These are phyloP conservation scores for Telopea speciosissima DNA, from an alignment of 177 flowering plant species.

Conservation along the genomic window DNA sequence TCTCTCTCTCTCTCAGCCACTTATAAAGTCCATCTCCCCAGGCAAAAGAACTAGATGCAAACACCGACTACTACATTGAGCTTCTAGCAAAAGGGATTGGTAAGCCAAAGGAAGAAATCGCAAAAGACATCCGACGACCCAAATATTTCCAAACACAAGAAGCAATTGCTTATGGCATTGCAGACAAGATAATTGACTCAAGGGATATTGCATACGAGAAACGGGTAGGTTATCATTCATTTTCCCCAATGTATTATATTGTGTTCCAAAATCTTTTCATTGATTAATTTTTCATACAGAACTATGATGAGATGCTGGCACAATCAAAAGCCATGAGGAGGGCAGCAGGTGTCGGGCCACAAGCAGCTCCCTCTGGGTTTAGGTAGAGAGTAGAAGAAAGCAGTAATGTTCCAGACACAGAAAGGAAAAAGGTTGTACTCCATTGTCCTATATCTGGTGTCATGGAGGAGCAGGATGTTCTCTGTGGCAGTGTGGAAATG, in stretches of 20 bases:
- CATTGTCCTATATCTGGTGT: too few species aligned
- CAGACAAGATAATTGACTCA: constrained; percentile 62
- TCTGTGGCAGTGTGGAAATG: too few species aligned
- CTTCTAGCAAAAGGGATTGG: constrained; percentile 75
- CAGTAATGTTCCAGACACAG: background rate
- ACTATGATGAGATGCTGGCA: constrained; percentile 59
- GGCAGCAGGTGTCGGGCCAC: constrained; percentile 38
- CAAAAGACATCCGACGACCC: constrained; percentile 53
- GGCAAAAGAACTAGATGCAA: constrained; percentile 86
- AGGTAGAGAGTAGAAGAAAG: constrained; percentile 20
- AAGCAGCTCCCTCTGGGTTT: constrained; percentile 62
- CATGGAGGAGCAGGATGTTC: too few species aligned
- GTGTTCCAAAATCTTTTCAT: background rate
- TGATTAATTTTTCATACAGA: constrained; percentile 24
- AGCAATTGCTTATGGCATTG: constrained; percentile 85
- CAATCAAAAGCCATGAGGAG: constrained; percentile 56
- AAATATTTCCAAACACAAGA: constrained; percentile 59
- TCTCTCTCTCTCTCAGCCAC: background rate
- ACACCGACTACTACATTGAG: constrained; percentile 61
- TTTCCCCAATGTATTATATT: background rate
- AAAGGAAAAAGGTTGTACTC: background rate
- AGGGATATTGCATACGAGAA: constrained; percentile 51
- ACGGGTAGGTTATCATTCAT: constrained; percentile 36
- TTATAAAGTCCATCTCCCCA: constrained; percentile 14
- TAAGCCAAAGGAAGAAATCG: constrained; percentile 65